Evolutionary conservation across 257 asterid species (phyloP).

Genomic region (Cordia subcordata): DNA sequence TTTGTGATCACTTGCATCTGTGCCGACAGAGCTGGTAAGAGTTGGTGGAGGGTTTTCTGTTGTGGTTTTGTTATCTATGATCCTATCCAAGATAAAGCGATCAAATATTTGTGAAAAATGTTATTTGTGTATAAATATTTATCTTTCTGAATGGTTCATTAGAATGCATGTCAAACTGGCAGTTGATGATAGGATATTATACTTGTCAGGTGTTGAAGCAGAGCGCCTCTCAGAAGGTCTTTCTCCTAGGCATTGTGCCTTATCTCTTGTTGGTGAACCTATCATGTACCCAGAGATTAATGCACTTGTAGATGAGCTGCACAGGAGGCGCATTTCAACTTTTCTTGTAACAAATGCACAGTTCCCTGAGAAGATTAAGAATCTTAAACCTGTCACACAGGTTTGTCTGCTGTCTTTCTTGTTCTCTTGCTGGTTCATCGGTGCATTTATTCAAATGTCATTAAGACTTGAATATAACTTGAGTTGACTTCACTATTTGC

Average conservation of each 20-base stretch:
- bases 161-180: neutral
- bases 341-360: constrained; percentile 98
- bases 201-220: constrained; percentile 69
- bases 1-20: too few species aligned
- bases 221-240: constrained; percentile 92
- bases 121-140: too few species aligned
- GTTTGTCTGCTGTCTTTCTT: constrained; percentile 27
- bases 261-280: constrained; percentile 98
- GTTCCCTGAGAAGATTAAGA: constrained; percentile 81
- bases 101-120: too few species aligned
- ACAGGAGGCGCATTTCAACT: constrained; percentile 80
- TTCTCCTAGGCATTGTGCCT: constrained; percentile 93
- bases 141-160: too few species aligned
- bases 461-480: constrained; percentile 12
- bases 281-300: constrained; percentile 98
- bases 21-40: too few species aligned
- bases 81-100: too few species aligned
- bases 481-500: constrained; percentile 27
- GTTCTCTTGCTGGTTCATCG: constrained; percentile 13
- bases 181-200: constrained; percentile 20
- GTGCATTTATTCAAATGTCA: neutral
- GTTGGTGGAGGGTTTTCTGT: too few species aligned
- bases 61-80: too few species aligned
- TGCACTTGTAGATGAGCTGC: constrained; percentile 81
- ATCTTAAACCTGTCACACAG: constrained; percentile 82